Conservation (phyloP, 2,329 filamentous ascomycete species). For the Phialophora chinensis region DNA sequence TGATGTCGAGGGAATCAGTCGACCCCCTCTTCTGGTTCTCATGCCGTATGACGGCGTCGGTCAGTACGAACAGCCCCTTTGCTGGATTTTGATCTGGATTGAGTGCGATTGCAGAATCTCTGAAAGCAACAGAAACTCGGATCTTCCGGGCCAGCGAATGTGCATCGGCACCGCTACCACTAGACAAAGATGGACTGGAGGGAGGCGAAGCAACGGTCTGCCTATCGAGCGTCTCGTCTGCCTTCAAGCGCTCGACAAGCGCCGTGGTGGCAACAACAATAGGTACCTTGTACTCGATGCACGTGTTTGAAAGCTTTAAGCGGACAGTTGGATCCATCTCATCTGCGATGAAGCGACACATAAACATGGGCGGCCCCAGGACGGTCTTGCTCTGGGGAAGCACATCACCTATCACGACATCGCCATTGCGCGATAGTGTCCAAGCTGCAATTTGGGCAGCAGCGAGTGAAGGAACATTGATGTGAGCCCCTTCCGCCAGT, state of each 20-base stretch:
- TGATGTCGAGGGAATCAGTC: slow-evolving; percentile 69
- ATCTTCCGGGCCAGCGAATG: slow-evolving; percentile 56
- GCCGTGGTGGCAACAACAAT: slow-evolving; percentile 80
- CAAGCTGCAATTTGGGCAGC: slow-evolving; percentile 75
- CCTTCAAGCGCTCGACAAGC: slow-evolving; percentile 68
- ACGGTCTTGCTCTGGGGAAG: slow-evolving; percentile 48
- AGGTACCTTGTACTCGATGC: slow-evolving; percentile 86
- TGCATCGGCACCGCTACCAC: slow-evolving; percentile 22
- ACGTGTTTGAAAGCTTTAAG: slow-evolving; percentile 81
- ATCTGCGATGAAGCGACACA: slow-evolving; percentile 88
- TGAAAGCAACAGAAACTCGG: slow-evolving; percentile 66
- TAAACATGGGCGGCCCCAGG: slow-evolving; percentile 67
- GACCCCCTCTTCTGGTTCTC: slow-evolving; percentile 70
- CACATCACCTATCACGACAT: slow-evolving; percentile 74
- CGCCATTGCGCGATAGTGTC: slow-evolving; percentile 66
- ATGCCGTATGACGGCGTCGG: slow-evolving; percentile 72
- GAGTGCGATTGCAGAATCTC: slow-evolving; percentile 81
- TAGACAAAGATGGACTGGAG: slow-evolving; percentile 34
- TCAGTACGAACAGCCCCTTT: slow-evolving; percentile 78
- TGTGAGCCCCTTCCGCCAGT: slow-evolving; percentile 75
- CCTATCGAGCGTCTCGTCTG: slow-evolving; percentile 64
- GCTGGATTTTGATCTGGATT: slow-evolving; percentile 78
- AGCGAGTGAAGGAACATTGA: slow-evolving; percentile 80
- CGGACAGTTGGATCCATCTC: slow-evolving; percentile 92
- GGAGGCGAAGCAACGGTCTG: slow-evolving; percentile 63